phyloP scores from a whole-genome alignment of 2,329 filamentous ascomycete species.

The Ophiocordyceps camponoti-leonardi region DNA sequence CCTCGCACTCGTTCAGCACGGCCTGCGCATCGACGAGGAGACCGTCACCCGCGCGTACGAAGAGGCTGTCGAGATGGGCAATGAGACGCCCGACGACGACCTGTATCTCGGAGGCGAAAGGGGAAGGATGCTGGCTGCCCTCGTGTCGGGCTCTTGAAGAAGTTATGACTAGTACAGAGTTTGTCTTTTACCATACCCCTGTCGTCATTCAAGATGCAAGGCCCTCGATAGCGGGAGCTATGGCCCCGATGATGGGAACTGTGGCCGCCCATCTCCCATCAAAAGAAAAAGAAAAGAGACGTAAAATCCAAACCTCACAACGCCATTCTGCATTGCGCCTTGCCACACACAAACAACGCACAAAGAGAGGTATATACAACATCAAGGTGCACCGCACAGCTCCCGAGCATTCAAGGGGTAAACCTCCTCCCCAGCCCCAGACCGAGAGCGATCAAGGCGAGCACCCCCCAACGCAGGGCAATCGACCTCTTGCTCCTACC shows the following conservation, averaged over 20 bases:
- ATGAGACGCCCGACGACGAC: constrained; percentile 40
- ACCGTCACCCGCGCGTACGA: constrained; percentile 71
- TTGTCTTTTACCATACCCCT: not conserved
- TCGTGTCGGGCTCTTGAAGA: constrained; percentile 10
- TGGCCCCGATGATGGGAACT: no score
- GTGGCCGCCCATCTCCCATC: no score
- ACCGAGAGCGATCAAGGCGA: constrained; percentile 21
- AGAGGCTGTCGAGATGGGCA: constrained; percentile 58
- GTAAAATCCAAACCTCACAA: not conserved
- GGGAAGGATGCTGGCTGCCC: constrained; percentile 32
- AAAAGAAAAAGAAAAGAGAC: no score
- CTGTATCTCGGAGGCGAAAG: constrained; percentile 42
- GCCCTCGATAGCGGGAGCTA: no score
- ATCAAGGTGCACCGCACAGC: not conserved
- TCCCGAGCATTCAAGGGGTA: not conserved
- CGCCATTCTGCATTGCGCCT: not conserved
- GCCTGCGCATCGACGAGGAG: constrained; percentile 76
- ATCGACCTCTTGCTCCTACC: constrained; percentile 29
- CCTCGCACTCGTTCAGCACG: constrained; percentile 63
- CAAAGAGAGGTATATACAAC: not conserved
- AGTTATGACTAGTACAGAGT: not conserved
- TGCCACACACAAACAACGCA: not conserved
- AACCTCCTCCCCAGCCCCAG: constrained; percentile 16
- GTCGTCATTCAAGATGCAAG: not conserved
- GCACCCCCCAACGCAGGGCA: constrained; percentile 30